Evolutionary conservation across 2,329 filamentous ascomycete species (phyloP), one percentile per base, ranked within the genome.

Genomic region (Venturia oleaginea): DNA sequence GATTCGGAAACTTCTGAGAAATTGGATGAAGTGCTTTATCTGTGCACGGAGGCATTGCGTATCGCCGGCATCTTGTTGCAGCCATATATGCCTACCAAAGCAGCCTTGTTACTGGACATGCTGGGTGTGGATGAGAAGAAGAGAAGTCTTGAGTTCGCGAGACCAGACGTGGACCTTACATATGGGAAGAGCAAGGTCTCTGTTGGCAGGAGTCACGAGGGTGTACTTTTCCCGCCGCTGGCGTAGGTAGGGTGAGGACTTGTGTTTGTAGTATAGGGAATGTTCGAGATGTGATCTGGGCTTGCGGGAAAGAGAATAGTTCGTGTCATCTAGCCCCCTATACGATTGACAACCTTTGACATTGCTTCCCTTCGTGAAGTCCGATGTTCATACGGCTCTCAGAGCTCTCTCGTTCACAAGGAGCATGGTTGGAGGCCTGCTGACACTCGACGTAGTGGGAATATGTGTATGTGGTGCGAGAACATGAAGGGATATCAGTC

Each of bases 41-140:
- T 88, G 54, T 80, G 82, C 54, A 84, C 87, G 10, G 94, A 99
- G 76, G 84, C 88, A 4, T 74, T 97, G 59, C 88, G 94, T 43
- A 84, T 97, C 30, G 80, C 82, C 0, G 91, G 87, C 17, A 96
- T 99, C 69, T 79, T 97, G 59, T 78, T 99, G 55, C 92, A 96
- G 74, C 92, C 94, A 1, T 90, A 92, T 71, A 96, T 99, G 83
- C 94, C 94, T 0, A 80, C 78, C 48, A 96, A 95, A 75, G 84
- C 91, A 59, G 76, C 77, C 13, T 78, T 84, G 68, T 76, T 97
- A 38, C 82, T 99, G 0, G 88, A 96, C 72, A 83, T 88, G 70
- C 78, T 99, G 10, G 88, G 89, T 1, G 92, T 99, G 4, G 76
- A 79, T 3, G 73, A 78, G 10, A 80, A 83, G 11, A 83, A 83